Conservation (phyloP, 1,139 yeast species). For the Oligophagozyma castellii region DNA sequence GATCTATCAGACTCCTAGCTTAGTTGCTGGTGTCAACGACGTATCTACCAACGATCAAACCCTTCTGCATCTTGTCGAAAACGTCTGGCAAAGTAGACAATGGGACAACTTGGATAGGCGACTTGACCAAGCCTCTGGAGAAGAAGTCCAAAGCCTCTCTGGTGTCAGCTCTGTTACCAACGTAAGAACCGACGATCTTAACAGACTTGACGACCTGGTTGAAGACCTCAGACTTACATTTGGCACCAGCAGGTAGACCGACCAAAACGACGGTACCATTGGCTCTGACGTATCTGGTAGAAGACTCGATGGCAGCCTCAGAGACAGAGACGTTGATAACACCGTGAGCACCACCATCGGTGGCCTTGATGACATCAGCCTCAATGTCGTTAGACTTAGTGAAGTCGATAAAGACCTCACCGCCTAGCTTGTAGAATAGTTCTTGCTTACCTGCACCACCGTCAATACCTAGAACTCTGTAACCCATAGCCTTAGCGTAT, state of each 20-base stretch:
- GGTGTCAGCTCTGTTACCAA: constrained; percentile 56
- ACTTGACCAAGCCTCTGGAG: constrained; percentile 42
- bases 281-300: constrained; percentile 42
- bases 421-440: constrained; percentile 39
- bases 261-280: constrained; percentile 50
- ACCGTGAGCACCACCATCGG: constrained; percentile 53
- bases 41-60: constrained; percentile 50
- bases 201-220: constrained; percentile 41
- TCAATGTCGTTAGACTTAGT: constrained; percentile 37
- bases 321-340: constrained; percentile 50
- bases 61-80: constrained; percentile 45
- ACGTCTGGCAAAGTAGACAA: constrained; percentile 41
- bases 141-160: constrained; percentile 54
- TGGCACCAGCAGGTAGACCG: constrained; percentile 51
- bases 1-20: no score
- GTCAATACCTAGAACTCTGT: constrained; percentile 46
- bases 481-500: constrained; percentile 54
- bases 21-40: constrained; percentile 47
- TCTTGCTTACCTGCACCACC: constrained; percentile 48
- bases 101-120: constrained; percentile 48
- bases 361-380: constrained; percentile 34
- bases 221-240: constrained; percentile 39
- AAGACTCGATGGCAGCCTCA: constrained; percentile 41
- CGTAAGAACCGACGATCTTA: constrained; percentile 45
- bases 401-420: constrained; percentile 45